These are phyloP conservation scores for Iberis amara DNA, from an alignment of 441 rosid genomes.

Conservation along the genomic window DNA sequence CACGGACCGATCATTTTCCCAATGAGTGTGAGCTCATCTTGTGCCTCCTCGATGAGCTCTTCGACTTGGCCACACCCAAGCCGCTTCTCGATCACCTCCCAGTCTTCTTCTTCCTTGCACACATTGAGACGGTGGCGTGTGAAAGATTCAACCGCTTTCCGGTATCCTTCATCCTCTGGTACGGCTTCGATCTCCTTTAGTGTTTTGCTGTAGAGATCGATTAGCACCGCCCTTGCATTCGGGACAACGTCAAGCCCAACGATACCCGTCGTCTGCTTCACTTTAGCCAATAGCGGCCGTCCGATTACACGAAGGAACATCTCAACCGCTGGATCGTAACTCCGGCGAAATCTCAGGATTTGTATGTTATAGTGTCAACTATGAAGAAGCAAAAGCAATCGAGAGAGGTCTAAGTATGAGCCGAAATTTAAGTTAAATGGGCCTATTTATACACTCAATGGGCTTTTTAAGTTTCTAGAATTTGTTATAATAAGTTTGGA, in stretches of 20 bases:
- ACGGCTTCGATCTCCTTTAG: slow-evolving; percentile 81
- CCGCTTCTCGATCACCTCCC: slow-evolving; percentile 76
- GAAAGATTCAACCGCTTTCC: slow-evolving; percentile 84
- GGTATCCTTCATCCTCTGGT: slow-evolving; percentile 86
- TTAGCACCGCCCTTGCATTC: slow-evolving; percentile 72
- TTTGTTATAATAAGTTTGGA: neutral
- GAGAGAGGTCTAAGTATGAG: neutral
- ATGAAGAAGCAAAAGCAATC: neutral
- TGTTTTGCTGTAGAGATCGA: slow-evolving; percentile 68
- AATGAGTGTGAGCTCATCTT: slow-evolving; percentile 76
- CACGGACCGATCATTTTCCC: slow-evolving; percentile 77
- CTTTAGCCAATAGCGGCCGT: slow-evolving; percentile 81
- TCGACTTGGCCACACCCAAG: slow-evolving; percentile 90
- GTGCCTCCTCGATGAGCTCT: slow-evolving; percentile 87
- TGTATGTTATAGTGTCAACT: slow-evolving; percentile 25
- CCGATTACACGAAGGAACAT: slow-evolving; percentile 76
- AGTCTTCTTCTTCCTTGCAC: slow-evolving; percentile 66
- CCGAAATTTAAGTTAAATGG: neutral
- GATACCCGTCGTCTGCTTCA: slow-evolving; percentile 86
- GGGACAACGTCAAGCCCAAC: slow-evolving; percentile 87
- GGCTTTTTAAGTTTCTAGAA: neutral
- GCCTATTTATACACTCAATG: neutral
- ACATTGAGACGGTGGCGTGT: slow-evolving; percentile 62
- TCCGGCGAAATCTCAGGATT: slow-evolving; percentile 25
- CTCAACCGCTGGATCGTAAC: slow-evolving; percentile 23